Evolutionary conservation across 2,329 filamentous ascomycete species (phyloP).

Genomic region (Botryosphaeria dothidea): DNA sequence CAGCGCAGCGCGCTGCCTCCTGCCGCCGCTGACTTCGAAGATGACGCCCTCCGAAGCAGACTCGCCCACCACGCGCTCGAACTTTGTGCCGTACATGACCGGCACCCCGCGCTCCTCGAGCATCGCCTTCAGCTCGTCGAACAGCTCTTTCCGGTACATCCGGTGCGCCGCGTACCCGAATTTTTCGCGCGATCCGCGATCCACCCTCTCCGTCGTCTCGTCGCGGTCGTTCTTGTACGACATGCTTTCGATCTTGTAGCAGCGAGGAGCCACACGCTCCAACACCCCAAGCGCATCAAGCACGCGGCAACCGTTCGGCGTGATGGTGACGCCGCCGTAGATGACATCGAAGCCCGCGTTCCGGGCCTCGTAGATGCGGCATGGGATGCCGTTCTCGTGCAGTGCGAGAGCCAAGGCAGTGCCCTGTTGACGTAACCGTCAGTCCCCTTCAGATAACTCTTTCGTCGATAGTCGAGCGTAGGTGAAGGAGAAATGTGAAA

Average conservation of each 20-base stretch:
- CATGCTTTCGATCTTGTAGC: neutral
- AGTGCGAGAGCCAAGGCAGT: neutral
- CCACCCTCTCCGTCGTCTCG: neutral
- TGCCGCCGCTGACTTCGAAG: constrained; percentile 46
- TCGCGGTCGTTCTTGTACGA: neutral
- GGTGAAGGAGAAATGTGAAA: neutral
- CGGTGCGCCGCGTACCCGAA: constrained; percentile 58
- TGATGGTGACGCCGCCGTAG: neutral
- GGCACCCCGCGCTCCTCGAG: constrained; percentile 43
- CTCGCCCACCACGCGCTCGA: constrained; percentile 39
- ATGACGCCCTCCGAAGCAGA: constrained; percentile 39
- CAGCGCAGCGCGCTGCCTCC: constrained; percentile 38
- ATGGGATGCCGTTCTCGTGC: neutral
- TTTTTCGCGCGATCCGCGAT: neutral
- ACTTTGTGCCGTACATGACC: constrained; percentile 52
- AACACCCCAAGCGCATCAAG: neutral
- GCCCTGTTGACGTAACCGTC: neutral
- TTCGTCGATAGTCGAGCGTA: neutral
- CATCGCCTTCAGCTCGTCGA: constrained; percentile 50
- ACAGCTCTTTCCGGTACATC: constrained; percentile 55
- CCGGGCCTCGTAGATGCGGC: neutral
- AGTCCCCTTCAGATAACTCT: neutral
- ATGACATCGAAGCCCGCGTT: neutral
- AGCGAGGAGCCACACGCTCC: neutral
- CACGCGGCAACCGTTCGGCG: neutral